Conservation (phyloP, 495 filamentous ascomycete species). For the Chaetomium fimeti region DNA sequence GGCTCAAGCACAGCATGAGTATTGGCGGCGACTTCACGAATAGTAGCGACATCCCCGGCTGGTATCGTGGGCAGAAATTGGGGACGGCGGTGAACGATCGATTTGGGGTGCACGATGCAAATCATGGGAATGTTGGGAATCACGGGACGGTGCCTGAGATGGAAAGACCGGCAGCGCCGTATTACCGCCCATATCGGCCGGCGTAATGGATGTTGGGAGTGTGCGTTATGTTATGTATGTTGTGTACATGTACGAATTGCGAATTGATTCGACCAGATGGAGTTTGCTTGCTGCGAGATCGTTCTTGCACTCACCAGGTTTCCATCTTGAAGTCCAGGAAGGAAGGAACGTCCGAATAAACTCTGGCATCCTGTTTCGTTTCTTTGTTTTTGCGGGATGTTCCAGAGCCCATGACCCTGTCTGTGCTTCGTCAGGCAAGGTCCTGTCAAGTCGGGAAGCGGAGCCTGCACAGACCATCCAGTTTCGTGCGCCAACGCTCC, state of each 20-base stretch:
- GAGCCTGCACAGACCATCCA: not conserved
- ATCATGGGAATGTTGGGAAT: too few relatives aligned
- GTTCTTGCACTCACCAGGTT: too few relatives aligned
- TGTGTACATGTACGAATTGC: too few relatives aligned
- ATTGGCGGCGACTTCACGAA: constrained; percentile 20
- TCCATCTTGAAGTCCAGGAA: too few relatives aligned
- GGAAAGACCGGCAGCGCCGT: constrained; percentile 16
- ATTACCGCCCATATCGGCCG: constrained; percentile 30
- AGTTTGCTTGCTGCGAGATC: too few relatives aligned
- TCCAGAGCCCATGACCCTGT: too few relatives aligned
- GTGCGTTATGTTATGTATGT: not conserved
- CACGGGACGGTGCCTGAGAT: constrained; percentile 6
- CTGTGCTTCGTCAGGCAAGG: too few relatives aligned
- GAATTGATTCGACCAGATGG: too few relatives aligned
- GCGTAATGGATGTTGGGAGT: not conserved
- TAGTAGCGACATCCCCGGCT: constrained; percentile 32
- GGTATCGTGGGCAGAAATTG: constrained; percentile 35
- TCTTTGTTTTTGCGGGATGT: too few relatives aligned
- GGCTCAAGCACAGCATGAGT: constrained; percentile 23
- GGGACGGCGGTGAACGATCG: constrained; percentile 23
- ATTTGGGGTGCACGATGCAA: not conserved
- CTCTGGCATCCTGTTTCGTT: too few relatives aligned
- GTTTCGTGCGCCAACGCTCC: not conserved
- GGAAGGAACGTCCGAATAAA: too few relatives aligned
- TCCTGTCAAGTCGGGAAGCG: too few relatives aligned